These are phyloP conservation scores for Aspergillus clavatus DNA, from an alignment of 2,329 filamentous ascomycete species.

Conservation along the genomic window DNA sequence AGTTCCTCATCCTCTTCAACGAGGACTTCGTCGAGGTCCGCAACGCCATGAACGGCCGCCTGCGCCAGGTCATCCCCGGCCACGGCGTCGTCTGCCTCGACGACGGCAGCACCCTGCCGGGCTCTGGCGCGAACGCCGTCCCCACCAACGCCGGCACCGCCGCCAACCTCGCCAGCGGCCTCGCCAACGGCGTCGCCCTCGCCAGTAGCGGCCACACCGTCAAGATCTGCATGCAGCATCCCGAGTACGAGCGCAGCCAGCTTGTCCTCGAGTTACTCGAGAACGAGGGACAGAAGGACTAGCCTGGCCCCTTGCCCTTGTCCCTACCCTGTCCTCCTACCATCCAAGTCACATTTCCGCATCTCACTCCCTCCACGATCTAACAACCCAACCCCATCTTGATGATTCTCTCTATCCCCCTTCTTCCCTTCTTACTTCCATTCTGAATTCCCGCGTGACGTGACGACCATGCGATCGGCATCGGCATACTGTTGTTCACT, in stretches of 20 bases:
- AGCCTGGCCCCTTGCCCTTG: not conserved
- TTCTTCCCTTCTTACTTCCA: too few relatives aligned
- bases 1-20: slow-evolving; percentile 90
- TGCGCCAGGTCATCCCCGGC: slow-evolving; percentile 91
- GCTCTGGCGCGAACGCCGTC: slow-evolving; percentile 37
- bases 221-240: slow-evolving; percentile 94
- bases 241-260: slow-evolving; percentile 75
- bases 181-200: slow-evolving; percentile 33
- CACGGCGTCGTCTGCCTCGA: slow-evolving; percentile 87
- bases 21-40: slow-evolving; percentile 95
- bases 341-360: not conserved
- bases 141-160: slow-evolving; percentile 36
- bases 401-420: too few relatives aligned
- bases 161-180: slow-evolving; percentile 24
- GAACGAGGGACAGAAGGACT: slow-evolving; percentile 74
- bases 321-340: not conserved
- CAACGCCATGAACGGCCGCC: slow-evolving; percentile 89
- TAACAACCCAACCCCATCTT: too few relatives aligned
- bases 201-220: slow-evolving; percentile 60
- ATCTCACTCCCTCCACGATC: not conserved
- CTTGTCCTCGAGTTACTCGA: slow-evolving; percentile 88
- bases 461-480: too few relatives aligned
- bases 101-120: slow-evolving; percentile 55
- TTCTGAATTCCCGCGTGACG: too few relatives aligned
- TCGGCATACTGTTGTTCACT: too few relatives aligned